These are phyloP conservation scores for Cunninghamia lanceolata DNA, from an alignment of 75 land plant genomes.

Conservation along the genomic window DNA sequence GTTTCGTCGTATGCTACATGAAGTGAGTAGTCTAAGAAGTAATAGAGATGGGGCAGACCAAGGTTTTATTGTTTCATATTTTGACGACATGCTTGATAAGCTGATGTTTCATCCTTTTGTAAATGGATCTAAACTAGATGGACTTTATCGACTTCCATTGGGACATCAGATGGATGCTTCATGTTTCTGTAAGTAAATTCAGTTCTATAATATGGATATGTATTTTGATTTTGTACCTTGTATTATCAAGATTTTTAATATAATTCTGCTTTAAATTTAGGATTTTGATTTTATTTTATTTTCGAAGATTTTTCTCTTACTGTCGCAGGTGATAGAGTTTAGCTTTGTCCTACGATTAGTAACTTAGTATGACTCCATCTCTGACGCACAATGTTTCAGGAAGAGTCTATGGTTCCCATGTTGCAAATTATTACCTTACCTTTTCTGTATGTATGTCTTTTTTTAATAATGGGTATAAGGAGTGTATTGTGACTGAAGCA, in stretches of 20 bases:
- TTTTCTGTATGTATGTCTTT: not conserved
- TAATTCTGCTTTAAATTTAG: not conserved
- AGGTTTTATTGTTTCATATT: no score
- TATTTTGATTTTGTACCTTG: not conserved
- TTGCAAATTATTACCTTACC: not conserved
- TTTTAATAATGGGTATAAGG: not conserved
- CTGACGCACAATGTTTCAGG: not conserved
- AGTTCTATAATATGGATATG: not conserved
- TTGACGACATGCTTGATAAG: no score
- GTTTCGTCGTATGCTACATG: no score
- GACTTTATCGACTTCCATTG: no score
- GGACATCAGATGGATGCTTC: no score
- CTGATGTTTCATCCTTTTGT: no score
- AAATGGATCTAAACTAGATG: no score
- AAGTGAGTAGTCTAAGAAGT: no score
- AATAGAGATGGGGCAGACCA: no score
- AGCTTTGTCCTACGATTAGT: not conserved
- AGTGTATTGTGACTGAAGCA: not conserved
- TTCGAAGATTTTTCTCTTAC: no score
- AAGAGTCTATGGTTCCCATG: not conserved
- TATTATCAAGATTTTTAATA: not conserved
- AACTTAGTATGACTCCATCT: not conserved
- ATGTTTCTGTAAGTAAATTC: slow-evolving; percentile 73
- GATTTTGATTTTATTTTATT: no score
- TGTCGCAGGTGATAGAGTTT: no score